Evolutionary conservation across 2,329 filamentous ascomycete species (phyloP).

Genomic region (Aspergillus piperis): DNA sequence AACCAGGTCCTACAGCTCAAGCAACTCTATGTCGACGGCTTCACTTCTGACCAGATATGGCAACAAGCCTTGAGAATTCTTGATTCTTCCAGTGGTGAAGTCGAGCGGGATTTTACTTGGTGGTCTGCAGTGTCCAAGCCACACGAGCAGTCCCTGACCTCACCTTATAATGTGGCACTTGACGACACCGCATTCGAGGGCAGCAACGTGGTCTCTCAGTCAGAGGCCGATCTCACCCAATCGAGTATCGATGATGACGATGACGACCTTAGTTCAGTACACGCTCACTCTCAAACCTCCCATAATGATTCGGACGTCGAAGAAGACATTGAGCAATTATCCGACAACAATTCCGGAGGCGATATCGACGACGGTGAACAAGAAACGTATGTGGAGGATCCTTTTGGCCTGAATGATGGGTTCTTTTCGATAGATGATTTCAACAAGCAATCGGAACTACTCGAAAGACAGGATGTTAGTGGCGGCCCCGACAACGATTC

Average conservation of each 20-base stretch:
- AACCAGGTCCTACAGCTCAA: conserved; percentile 69
- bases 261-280: conserved; percentile 14
- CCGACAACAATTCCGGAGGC: conserved; percentile 19
- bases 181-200: conserved; percentile 20
- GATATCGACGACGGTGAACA: conserved; percentile 33
- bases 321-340: conserved; percentile 11
- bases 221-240: conserved; percentile 17
- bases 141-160: background rate
- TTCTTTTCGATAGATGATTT: conserved; percentile 99
- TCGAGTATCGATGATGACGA: conserved; percentile 20
- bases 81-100: conserved; percentile 60
- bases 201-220: conserved; percentile 17
- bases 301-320: conserved; percentile 14
- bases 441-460: conserved; percentile 87
- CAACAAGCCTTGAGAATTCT: conserved; percentile 88
- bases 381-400: conserved; percentile 68
- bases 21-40: conserved; percentile 82
- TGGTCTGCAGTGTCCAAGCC: conserved; percentile 25
- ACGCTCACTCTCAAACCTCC: conserved; percentile 8
- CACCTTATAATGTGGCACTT: conserved; percentile 9
- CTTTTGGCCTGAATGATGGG: conserved; percentile 87
- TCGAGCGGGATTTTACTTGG: conserved; percentile 51
- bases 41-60: conserved; percentile 87
- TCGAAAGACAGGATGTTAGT: conserved; percentile 80
- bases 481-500: conserved; percentile 74